Percentiles rank a stretch among this genome's conserved stretches.
These are phyloP conservation scores for Nicotiana paniculata DNA, from an alignment of 257 asterid genomes.

Conservation along the genomic window DNA sequence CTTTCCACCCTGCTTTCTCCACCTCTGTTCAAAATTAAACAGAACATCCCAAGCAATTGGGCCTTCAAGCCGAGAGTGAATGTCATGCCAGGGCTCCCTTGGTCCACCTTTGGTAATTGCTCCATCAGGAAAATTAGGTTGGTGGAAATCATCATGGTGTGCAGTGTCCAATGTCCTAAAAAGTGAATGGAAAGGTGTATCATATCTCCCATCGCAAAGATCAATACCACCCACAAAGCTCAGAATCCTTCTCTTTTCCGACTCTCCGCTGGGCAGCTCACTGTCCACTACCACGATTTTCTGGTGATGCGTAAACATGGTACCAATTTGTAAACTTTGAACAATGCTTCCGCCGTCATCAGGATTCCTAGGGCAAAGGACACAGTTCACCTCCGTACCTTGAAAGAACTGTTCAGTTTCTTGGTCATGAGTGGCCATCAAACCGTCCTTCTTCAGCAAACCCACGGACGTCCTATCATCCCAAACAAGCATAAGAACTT, in stretches of 20 bases:
- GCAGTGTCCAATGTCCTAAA: constrained; percentile 79
- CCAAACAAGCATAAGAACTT: constrained; percentile 80
- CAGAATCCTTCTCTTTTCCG: constrained; percentile 48
- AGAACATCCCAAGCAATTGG: constrained; percentile 94
- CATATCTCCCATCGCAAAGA: constrained; percentile 82
- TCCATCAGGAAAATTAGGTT: constrained; percentile 62
- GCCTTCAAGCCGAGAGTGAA: constrained; percentile 77
- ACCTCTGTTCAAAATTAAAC: constrained; percentile 79
- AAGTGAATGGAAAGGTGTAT: constrained; percentile 77
- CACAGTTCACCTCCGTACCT: constrained; percentile 64
- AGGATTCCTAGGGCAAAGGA: constrained; percentile 77
- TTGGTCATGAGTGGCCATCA: constrained; percentile 88
- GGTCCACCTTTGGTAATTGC: constrained; percentile 71
- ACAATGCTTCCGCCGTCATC: constrained; percentile 79
- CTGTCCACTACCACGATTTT: constrained; percentile 69
- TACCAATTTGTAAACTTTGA: constrained; percentile 56
- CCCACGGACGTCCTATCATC: constrained; percentile 81
- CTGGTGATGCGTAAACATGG: constrained; percentile 92
- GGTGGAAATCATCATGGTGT: constrained; percentile 84
- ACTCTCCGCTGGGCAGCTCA: constrained; percentile 44
- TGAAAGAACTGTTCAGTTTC: constrained; percentile 54
- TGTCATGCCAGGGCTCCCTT: constrained; percentile 91
- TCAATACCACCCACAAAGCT: constrained; percentile 88
- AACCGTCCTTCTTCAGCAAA: constrained; percentile 63
- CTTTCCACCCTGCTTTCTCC: constrained; percentile 86